Conservation (phyloP, 768 basidiomycete species). For the Podaxis sp. region DNA sequence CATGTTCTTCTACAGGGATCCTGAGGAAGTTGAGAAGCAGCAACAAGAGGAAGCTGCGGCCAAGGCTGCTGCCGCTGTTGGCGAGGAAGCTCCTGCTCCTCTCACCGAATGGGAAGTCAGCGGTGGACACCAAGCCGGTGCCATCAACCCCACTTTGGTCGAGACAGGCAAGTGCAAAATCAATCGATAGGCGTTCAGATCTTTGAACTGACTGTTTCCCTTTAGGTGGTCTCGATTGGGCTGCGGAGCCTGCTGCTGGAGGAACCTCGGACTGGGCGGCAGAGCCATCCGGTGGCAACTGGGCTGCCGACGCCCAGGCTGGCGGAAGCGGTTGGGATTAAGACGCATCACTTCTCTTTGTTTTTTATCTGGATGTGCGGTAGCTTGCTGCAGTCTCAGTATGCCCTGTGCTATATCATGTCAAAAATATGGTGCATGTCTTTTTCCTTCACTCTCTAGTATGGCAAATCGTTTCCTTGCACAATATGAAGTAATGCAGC, state of each 20-base stretch:
- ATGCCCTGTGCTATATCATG: conserved; percentile 16
- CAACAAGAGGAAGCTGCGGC: conserved; percentile 91
- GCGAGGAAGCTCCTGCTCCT: conserved; percentile 44
- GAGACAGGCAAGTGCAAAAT: conserved; percentile 51
- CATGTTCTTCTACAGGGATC: conserved; percentile 99
- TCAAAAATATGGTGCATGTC: conserved; percentile 30
- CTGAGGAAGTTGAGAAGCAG: conserved; percentile 98
- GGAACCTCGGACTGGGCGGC: conserved; percentile 83
- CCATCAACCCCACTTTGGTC: conserved; percentile 77
- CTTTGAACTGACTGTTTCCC: conserved; percentile 10
- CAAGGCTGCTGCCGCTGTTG: conserved; percentile 62
- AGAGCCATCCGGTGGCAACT: conserved; percentile 58
- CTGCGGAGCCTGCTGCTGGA: conserved; percentile 55
- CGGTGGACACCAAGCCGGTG: conserved; percentile 64
- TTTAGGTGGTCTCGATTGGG: conserved; percentile 80
- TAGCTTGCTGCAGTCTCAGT: conserved; percentile 19
- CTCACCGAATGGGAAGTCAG: conserved; percentile 73
- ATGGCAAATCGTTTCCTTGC: conserved; percentile 10
- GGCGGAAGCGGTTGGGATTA: conserved; percentile 42
- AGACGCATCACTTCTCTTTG: neutral
- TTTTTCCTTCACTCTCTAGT: conserved; percentile 9
- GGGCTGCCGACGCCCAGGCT: conserved; percentile 38
- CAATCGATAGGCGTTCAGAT: conserved; percentile 3
- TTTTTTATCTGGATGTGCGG: conserved; percentile 16
- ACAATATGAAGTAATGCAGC: neutral